These are phyloP conservation scores for Yarrowia sp. DNA, from an alignment of 805 yeast species.

Conservation along the genomic window DNA sequence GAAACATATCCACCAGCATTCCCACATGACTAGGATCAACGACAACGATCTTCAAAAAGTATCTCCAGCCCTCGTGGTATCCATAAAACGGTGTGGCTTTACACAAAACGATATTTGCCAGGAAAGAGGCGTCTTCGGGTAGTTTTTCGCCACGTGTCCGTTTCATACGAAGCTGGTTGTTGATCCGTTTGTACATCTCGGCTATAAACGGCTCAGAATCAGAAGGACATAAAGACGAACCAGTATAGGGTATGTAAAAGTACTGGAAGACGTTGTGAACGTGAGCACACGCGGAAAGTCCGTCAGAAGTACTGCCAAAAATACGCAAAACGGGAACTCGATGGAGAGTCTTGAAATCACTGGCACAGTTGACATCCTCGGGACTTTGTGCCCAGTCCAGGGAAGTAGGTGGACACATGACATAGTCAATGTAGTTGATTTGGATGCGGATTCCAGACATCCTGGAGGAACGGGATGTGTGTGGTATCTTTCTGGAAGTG, in stretches of 20 bases:
- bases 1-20: constrained; percentile 60
- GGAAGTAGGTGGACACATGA: constrained; percentile 14
- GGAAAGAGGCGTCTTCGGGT: constrained; percentile 42
- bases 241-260: constrained; percentile 68
- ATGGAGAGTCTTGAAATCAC: not conserved
- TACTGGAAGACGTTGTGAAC: constrained; percentile 89
- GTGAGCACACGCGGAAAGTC: constrained; percentile 69
- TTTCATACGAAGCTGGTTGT: constrained; percentile 45
- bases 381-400: constrained; percentile 6
- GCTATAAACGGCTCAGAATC: constrained; percentile 42
- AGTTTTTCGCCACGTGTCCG: constrained; percentile 44
- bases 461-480: too few relatives aligned
- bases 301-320: constrained; percentile 45
- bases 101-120: constrained; percentile 50
- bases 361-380: not conserved
- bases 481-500: too few relatives aligned
- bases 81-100: constrained; percentile 87
- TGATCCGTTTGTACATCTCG: constrained; percentile 44
- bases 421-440: constrained; percentile 35
- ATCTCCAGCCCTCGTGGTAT: constrained; percentile 67
- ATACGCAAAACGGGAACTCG: constrained; percentile 1
- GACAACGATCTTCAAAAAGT: constrained; percentile 72
- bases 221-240: constrained; percentile 46
- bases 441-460: constrained; percentile 27
- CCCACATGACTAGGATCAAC: constrained; percentile 66